phyloP scores from a whole-genome alignment of 2,329 filamentous ascomycete species.

The Nothophaeocryptopus gaeumannii region DNA sequence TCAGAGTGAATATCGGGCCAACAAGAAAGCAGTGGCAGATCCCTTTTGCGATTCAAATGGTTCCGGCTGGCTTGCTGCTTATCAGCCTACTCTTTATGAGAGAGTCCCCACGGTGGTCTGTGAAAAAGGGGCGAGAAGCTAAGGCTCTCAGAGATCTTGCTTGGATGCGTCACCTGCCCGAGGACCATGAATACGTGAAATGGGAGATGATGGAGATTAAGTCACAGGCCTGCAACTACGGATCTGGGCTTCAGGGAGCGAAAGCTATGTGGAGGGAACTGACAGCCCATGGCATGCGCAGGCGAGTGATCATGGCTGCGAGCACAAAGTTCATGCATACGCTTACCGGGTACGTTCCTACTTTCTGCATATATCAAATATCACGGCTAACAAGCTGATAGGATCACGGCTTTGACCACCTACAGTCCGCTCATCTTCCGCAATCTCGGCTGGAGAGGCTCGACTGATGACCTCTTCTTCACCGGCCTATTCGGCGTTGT shows the following conservation, averaged over 20 bases:
- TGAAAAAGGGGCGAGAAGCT: slow-evolving; percentile 28
- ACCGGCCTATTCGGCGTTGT: slow-evolving; percentile 1
- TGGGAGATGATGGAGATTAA: slow-evolving; percentile 32
- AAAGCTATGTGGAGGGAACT: no score
- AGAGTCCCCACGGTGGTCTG: slow-evolving; percentile 34
- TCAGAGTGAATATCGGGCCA: background rate
- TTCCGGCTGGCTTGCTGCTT: background rate
- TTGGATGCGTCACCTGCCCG: slow-evolving; percentile 24
- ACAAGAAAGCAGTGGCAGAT: slow-evolving; percentile 1
- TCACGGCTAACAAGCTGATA: background rate
- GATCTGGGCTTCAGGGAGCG: no score
- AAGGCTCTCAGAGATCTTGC: slow-evolving; percentile 26
- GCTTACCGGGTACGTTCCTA: background rate
- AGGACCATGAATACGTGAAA: slow-evolving; percentile 24
- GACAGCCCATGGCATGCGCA: no score
- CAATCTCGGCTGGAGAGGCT: background rate
- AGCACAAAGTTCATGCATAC: background rate
- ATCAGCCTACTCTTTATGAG: slow-evolving; percentile 27
- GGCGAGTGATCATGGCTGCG: no score
- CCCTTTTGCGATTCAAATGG: background rate
- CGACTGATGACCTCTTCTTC: background rate
- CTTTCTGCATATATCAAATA: background rate
- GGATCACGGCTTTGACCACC: background rate
- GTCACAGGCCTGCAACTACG: no score
- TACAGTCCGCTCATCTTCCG: slow-evolving; percentile 1